Evolutionary conservation across 108 stramenopile genomes (phyloP), one percentile per base, ranked within the genome.

Genomic region (Cyclostephanos invisitatus): DNA sequence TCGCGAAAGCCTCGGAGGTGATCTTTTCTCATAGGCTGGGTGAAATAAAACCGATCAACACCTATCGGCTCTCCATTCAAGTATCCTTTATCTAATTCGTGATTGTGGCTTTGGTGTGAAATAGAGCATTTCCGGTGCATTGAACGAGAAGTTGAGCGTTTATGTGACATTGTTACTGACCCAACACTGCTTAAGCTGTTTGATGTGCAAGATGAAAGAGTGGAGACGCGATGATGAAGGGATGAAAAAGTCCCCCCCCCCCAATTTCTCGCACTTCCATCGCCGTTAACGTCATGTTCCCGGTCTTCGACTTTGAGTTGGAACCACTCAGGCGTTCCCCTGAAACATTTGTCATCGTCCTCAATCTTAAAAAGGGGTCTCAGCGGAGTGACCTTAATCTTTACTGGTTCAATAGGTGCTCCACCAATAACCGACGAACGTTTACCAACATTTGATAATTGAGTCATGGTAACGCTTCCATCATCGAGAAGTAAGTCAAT

Each of bases 401-500:
- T 82, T 1, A 94, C 85, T 36, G 93, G 89, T 46, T 90, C 91
- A 22, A 87, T 80, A 22, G 86, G 78, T 48, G 80, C 86, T 18
- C 85, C 78, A 24, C 87, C 89, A 76, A 95, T 76, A 15, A 67
- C 81, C 28, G 72, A 47, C 11, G 20, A 46, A 36, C 75, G 70
- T 20, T 81, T 78, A 22, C 60, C 53, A 32, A 64, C 72, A 21
- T 57, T 46, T 1, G 69, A 38, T 40, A 68, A 68, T 25, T 54
- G 67, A 7, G 53, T 38, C 40, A 78, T 47, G 8, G 74, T 75
- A 48, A 85, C 78, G 53, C 87, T 84, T 10, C 92, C 95, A 69
- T 96, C 95, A 64, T 87, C 87, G 24, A 96, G 88, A 8, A 89
- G 81, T 18, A 95, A 56, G 81, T 95, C 90, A 46, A 95, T 90